Conservation (phyloP, 2,329 filamentous ascomycete genomes). For the Colletotrichum musae region DNA sequence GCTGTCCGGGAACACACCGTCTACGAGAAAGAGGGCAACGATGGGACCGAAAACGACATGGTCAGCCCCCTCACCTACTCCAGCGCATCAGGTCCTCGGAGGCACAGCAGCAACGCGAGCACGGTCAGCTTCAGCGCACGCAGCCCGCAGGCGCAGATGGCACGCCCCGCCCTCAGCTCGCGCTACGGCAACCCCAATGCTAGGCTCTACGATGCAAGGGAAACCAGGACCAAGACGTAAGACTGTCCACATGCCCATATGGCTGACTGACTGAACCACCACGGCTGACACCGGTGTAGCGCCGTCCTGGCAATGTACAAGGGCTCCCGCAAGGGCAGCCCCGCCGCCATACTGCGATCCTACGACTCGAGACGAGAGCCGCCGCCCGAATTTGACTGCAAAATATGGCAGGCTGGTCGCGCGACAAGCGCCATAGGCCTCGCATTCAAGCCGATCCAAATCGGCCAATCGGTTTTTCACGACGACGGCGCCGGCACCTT, state of each 20-base stretch:
- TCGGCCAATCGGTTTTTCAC: slow-evolving; percentile 93
- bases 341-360: slow-evolving; percentile 84
- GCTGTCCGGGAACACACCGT: slow-evolving; percentile 89
- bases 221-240: slow-evolving; percentile 91
- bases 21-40: slow-evolving; percentile 86
- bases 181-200: slow-evolving; percentile 88
- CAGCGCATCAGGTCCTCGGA: slow-evolving; percentile 63
- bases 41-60: slow-evolving; percentile 64
- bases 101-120: slow-evolving; percentile 85
- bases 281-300: slow-evolving; percentile 60
- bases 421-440: slow-evolving; percentile 93
- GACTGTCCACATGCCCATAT: slow-evolving; percentile 47
- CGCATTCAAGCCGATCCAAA: slow-evolving; percentile 95
- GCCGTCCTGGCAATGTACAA: slow-evolving; percentile 93
- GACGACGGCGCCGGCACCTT: slow-evolving; percentile 94
- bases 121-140: slow-evolving; percentile 84
- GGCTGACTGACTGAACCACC: background rate
- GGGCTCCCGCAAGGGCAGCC: slow-evolving; percentile 78
- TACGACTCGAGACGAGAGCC: slow-evolving; percentile 96
- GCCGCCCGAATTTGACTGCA: slow-evolving; percentile 91
- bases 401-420: slow-evolving; percentile 95
- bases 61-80: slow-evolving; percentile 59
- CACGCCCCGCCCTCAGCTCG: slow-evolving; percentile 66
- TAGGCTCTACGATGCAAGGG: slow-evolving; percentile 87
- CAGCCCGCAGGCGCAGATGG: slow-evolving; percentile 70